Percentiles rank a stretch among this genome's conserved stretches.
Conservation (phyloP, 495 filamentous ascomycete species). For the Pyronema omphalodes region DNA sequence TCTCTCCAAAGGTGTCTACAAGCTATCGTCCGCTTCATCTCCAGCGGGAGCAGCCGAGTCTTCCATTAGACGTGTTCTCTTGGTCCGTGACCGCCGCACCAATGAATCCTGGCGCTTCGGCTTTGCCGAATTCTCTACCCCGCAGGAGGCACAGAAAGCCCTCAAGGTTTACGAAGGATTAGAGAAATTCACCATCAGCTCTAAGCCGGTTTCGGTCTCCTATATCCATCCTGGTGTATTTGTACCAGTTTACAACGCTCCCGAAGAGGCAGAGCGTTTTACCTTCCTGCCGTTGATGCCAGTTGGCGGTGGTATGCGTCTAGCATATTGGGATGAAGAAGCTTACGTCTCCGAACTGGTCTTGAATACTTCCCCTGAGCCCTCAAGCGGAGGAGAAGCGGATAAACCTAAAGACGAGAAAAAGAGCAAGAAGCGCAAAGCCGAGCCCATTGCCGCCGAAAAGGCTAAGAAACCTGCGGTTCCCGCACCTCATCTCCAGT, state of each 20-base stretch:
- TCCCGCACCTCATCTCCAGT: conserved; percentile 50
- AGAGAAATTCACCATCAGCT: conserved; percentile 72
- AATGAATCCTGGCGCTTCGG: conserved; percentile 75
- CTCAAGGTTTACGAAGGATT: conserved; percentile 53
- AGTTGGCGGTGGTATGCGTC: conserved; percentile 34
- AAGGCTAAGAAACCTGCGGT: conserved; percentile 29
- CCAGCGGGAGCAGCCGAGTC: conserved; percentile 54
- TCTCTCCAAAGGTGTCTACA: conserved; percentile 59
- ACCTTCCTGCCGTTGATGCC: conserved; percentile 50
- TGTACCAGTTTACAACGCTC: conserved; percentile 47
- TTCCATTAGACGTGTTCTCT: conserved; percentile 55
- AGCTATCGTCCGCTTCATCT: conserved; percentile 33
- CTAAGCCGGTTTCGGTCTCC: conserved; percentile 50
- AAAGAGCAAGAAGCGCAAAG: conserved; percentile 58
- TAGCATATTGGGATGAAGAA: conserved; percentile 74
- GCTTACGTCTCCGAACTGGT: conserved; percentile 52
- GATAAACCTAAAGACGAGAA: conserved; percentile 24
- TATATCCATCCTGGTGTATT: conserved; percentile 84
- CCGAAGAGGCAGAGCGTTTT: conserved; percentile 37
- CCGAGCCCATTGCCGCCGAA: conserved; percentile 29
- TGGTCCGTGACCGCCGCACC: conserved; percentile 55
- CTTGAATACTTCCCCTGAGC: conserved; percentile 26
- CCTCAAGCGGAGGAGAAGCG: conserved; percentile 22
- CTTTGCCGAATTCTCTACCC: conserved; percentile 69
- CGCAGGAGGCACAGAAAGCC: conserved; percentile 61